Conservation (phyloP, 345 rosid species). For the Acer campestre region DNA sequence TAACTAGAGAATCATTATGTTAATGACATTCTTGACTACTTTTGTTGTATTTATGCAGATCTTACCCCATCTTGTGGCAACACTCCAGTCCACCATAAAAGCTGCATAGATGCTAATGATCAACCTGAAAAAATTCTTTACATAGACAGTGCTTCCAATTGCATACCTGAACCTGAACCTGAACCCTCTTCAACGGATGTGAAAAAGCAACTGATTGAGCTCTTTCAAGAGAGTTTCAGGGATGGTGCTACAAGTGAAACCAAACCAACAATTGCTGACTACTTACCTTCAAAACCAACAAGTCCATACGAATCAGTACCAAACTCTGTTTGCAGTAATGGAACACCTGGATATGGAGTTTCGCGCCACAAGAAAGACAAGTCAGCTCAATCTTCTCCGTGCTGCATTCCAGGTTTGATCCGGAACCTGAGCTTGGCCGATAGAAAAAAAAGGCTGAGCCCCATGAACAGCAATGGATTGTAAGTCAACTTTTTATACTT, state of each 20-base stretch:
- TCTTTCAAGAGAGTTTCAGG: conserved; percentile 50
- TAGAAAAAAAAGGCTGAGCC: conserved; percentile 43
- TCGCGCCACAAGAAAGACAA: conserved; percentile 26
- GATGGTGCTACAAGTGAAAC: conserved; percentile 21
- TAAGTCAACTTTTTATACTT: conserved; percentile 2
- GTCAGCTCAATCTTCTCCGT: conserved; percentile 31
- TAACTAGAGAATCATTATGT: not conserved
- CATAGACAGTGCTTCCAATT: conserved; percentile 3
- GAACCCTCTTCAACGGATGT: conserved; percentile 31
- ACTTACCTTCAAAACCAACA: conserved; percentile 22
- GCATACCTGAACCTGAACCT: conserved; percentile 7
- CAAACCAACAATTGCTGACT: conserved; percentile 13
- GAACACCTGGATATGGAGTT: conserved; percentile 22
- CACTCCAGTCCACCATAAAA: conserved; percentile 45
- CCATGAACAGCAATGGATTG: conserved; percentile 5
- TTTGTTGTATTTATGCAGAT: conserved; percentile 29
- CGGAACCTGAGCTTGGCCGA: conserved; percentile 48
- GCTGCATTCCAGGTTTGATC: conserved; percentile 55
- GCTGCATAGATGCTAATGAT: conserved; percentile 25
- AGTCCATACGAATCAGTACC: conserved; percentile 22
- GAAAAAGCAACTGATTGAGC: conserved; percentile 61
- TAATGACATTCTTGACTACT: not conserved
- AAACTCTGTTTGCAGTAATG: conserved; percentile 25
- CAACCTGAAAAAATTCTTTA: conserved; percentile 20
- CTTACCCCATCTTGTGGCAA: conserved; percentile 38